phyloP scores from a whole-genome alignment of 768 basidiomycete species.

The Clitopilus passeckerianus region DNA sequence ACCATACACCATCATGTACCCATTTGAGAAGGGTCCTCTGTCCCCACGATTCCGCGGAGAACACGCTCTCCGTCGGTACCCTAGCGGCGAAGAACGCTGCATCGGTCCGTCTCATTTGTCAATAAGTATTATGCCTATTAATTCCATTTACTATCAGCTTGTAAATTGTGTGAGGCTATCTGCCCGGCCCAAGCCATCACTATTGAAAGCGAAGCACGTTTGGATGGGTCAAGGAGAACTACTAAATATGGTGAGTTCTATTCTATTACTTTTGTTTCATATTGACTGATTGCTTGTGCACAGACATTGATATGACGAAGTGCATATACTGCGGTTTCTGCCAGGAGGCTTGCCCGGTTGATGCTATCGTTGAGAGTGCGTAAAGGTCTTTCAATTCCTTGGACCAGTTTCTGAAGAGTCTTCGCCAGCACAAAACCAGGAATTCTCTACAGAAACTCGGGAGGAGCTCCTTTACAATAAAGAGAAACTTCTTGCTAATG shows the following conservation, averaged over 20 bases:
- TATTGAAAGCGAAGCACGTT: slow-evolving; percentile 94
- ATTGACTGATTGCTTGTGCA: slow-evolving; percentile 4
- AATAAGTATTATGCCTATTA: not conserved
- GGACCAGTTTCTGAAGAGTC: not conserved
- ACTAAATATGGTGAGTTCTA: slow-evolving; percentile 83
- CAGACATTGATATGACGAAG: slow-evolving; percentile 99
- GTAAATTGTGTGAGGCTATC: slow-evolving; percentile 98
- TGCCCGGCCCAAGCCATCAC: slow-evolving; percentile 99
- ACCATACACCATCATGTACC: slow-evolving; percentile 98
- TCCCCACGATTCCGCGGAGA: slow-evolving; percentile 98
- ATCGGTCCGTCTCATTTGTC: slow-evolving; percentile 63
- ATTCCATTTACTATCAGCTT: slow-evolving; percentile 49
- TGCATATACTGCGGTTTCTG: slow-evolving; percentile 99
- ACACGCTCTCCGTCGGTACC: slow-evolving; percentile 94
- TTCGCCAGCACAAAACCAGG: slow-evolving; percentile 90
- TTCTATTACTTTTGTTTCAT: slow-evolving; percentile 2
- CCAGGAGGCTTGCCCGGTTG: slow-evolving; percentile 98
- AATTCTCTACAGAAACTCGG: slow-evolving; percentile 95
- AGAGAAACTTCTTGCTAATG: slow-evolving; percentile 95
- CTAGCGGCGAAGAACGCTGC: slow-evolving; percentile 97
- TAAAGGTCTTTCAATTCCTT: slow-evolving; percentile 6
- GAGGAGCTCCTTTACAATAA: slow-evolving; percentile 99
- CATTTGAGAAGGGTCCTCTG: slow-evolving; percentile 96
- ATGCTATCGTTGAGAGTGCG: slow-evolving; percentile 98
- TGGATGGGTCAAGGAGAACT: slow-evolving; percentile 93